A percentile compares a stretch with the other conserved stretches of the same genome.
Conservation (phyloP, 495 filamentous ascomycete genomes). For the Astrothelium macrocarpum region DNA sequence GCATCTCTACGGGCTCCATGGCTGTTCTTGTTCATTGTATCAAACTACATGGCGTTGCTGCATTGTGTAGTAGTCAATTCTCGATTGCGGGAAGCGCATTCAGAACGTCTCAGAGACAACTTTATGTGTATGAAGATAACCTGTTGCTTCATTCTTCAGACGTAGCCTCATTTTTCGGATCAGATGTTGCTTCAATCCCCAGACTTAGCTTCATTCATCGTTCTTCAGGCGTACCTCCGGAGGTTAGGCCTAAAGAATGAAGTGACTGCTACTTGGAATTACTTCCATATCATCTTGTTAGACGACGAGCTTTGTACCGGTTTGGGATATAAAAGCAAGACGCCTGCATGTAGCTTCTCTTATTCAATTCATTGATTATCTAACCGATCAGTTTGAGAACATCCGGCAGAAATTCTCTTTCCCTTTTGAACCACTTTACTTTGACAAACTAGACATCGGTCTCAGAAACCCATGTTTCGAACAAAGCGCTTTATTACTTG, state of each 20-base stretch:
- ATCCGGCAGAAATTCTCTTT: not conserved
- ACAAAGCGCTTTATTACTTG: not conserved
- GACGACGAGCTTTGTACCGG: not conserved
- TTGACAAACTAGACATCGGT: not conserved
- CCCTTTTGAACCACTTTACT: not conserved
- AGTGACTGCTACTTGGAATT: too few species aligned
- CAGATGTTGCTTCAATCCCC: not conserved
- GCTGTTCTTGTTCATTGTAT: too few species aligned
- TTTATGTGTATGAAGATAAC: too few species aligned
- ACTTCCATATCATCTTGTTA: not conserved
- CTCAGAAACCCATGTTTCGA: not conserved
- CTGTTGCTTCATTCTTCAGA: not conserved
- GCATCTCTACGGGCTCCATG: too few species aligned
- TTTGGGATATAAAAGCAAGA: not conserved
- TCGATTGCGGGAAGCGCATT: too few species aligned
- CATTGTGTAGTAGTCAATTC: too few species aligned
- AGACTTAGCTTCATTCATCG: not conserved
- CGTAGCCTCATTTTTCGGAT: not conserved
- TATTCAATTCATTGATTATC: not conserved
- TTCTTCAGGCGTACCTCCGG: not conserved
- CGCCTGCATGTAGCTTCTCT: not conserved
- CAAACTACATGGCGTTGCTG: too few species aligned
- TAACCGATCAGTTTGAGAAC: not conserved
- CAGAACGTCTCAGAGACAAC: too few species aligned
- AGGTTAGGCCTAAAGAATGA: too few species aligned